Evolutionary conservation across 371 early-diverging fungal genomes (phyloP).

Genomic region (Apophysomyces sp.): DNA sequence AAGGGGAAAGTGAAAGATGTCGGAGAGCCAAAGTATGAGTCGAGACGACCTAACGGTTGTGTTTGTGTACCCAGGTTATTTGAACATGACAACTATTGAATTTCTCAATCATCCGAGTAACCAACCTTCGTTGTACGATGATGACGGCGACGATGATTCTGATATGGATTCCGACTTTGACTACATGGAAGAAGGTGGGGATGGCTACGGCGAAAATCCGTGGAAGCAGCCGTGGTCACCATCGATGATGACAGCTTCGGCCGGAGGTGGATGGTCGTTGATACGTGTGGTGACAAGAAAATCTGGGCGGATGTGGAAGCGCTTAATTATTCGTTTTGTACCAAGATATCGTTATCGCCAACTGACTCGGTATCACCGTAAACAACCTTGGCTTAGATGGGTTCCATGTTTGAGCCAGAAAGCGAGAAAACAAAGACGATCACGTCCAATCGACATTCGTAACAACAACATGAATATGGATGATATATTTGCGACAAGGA

Average conservation of each 20-base stretch:
- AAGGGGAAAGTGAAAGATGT: too few relatives aligned
- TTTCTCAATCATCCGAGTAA: conserved; percentile 31
- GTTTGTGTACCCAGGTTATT: conserved; percentile 15
- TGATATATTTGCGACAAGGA: conserved; percentile 38
- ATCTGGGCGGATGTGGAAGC: neutral
- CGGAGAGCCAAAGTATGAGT: too few relatives aligned
- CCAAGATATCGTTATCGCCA: conserved; percentile 12
- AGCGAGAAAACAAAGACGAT: neutral
- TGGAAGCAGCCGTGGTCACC: conserved; percentile 19
- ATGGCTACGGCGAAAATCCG: conserved; percentile 4
- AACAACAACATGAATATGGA: conserved; percentile 24
- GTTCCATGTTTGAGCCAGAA: neutral
- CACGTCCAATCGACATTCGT: neutral
- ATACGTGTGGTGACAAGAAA: conserved; percentile 5
- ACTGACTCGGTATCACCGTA: neutral
- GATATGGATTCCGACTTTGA: conserved; percentile 6
- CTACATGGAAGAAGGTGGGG: conserved; percentile 4
- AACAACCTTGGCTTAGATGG: neutral
- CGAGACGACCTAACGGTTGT: conserved; percentile 3
- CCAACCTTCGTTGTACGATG: conserved; percentile 16
- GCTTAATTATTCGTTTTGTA: neutral
- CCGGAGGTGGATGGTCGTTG: neutral
- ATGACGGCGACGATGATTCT: conserved; percentile 13
- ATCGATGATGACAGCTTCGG: neutral
- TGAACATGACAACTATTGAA: conserved; percentile 55